A percentile compares a stretch with the other conserved stretches of the same genome.
These are phyloP conservation scores for Colletotrichum orbiculare DNA, from an alignment of 2,329 filamentous ascomycete species.

Conservation along the genomic window DNA sequence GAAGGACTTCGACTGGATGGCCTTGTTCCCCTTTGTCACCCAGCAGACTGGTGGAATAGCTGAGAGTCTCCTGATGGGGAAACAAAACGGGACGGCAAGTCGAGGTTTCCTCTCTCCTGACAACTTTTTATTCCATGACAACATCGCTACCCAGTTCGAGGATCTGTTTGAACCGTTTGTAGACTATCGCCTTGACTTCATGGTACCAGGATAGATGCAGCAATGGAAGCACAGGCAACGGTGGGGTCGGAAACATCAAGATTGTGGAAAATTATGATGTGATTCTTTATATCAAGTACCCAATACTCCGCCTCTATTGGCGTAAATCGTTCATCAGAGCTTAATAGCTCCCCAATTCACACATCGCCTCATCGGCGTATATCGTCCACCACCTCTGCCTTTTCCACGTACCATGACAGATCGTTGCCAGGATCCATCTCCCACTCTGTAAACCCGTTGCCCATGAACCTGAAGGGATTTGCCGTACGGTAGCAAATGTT, in stretches of 20 bases:
- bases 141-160: slow-evolving; percentile 40
- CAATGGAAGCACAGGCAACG: no score
- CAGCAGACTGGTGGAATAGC: slow-evolving; percentile 44
- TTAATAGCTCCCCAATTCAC: no score
- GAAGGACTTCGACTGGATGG: slow-evolving; percentile 45
- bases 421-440: slow-evolving; percentile 49
- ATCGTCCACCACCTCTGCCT: slow-evolving; percentile 16
- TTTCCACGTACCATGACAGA: slow-evolving; percentile 43
- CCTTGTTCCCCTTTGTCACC: slow-evolving; percentile 49
- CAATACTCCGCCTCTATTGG: no score
- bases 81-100: slow-evolving; percentile 37
- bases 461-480: slow-evolving; percentile 61
- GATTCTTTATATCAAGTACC: no score
- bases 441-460: slow-evolving; percentile 56
- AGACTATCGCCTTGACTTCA: slow-evolving; percentile 35
- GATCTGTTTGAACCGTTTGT: slow-evolving; percentile 38
- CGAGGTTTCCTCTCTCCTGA: slow-evolving; percentile 39
- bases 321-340: no score
- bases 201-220: slow-evolving; percentile 1
- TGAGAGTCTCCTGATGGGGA: slow-evolving; percentile 40
- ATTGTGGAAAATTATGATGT: no score
- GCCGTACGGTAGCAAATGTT: slow-evolving; percentile 54
- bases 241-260: no score
- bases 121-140: slow-evolving; percentile 40
- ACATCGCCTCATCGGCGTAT: not conserved